phyloP scores from a whole-genome alignment of 2,329 filamentous ascomycete species.

The Venturia asperata region DNA sequence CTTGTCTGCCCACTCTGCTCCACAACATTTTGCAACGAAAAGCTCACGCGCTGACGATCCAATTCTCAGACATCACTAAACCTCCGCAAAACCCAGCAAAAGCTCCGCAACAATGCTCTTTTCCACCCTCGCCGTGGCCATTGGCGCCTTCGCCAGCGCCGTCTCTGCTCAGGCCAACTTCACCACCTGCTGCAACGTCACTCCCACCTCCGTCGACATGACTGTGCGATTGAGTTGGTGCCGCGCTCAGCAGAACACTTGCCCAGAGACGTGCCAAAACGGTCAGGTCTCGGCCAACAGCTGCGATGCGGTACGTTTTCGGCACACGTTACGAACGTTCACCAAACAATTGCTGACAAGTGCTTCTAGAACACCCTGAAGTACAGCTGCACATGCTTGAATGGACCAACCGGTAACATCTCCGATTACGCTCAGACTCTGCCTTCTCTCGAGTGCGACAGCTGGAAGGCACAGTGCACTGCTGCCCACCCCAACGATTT shows the following conservation, averaged over 20 bases:
- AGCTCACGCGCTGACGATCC: not conserved
- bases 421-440: conserved; percentile 51
- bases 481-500: conserved; percentile 33
- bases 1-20: not conserved
- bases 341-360: conserved; percentile 11
- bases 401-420: conserved; percentile 50
- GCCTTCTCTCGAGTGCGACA: conserved; percentile 53
- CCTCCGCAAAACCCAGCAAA: conserved; percentile 26
- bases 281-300: conserved; percentile 43
- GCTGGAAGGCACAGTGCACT: conserved; percentile 41
- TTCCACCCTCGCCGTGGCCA: conserved; percentile 40
- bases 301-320: conserved; percentile 49
- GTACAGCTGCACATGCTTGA: conserved; percentile 52
- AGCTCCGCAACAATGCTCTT: conserved; percentile 41
- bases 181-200: conserved; percentile 35
- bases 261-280: conserved; percentile 52
- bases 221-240: conserved; percentile 47
- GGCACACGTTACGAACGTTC: conserved; percentile 1
- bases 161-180: conserved; percentile 39
- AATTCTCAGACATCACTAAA: conserved; percentile 26
- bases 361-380: conserved; percentile 41
- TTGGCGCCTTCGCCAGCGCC: conserved; percentile 40
- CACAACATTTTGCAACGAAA: not conserved
- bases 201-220: conserved; percentile 35
- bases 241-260: conserved; percentile 50